Conservation (phyloP, 139 green algal genomes). For the Microglena sp. region DNA sequence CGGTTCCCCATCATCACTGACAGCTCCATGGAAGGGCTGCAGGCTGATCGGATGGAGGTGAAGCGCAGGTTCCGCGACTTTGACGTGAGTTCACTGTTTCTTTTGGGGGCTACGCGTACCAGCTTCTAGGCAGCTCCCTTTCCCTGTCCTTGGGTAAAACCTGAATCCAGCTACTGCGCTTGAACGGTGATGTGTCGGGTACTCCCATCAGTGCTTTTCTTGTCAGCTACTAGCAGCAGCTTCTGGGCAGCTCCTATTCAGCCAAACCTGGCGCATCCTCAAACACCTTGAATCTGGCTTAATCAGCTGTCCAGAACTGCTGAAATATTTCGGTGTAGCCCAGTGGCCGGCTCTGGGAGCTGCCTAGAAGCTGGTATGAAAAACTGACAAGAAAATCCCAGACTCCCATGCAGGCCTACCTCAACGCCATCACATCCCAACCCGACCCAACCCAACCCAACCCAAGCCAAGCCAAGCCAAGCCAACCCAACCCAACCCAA, state of each 20-base stretch:
- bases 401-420: too few relatives aligned
- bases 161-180: background rate
- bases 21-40: slow-evolving; percentile 14
- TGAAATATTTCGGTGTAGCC: too few relatives aligned
- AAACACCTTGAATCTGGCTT: too few relatives aligned
- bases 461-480: too few relatives aligned
- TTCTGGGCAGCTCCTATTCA: background rate
- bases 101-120: background rate
- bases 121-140: background rate
- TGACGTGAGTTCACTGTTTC: slow-evolving; percentile 65
- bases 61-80: slow-evolving; percentile 73
- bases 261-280: background rate
- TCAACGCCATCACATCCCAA: too few relatives aligned
- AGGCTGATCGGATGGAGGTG: slow-evolving; percentile 34
- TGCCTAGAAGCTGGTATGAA: too few relatives aligned
- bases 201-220: background rate
- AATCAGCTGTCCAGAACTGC: too few relatives aligned
- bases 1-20: slow-evolving; percentile 27
- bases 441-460: too few relatives aligned
- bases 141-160: too few relatives aligned
- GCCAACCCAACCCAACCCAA: too few relatives aligned
- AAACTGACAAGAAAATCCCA: too few relatives aligned
- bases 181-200: background rate
- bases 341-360: too few relatives aligned
- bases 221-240: background rate